Evolutionary conservation across 2,329 filamentous ascomycete species (phyloP).

Genomic region (Fusarium piperis): DNA sequence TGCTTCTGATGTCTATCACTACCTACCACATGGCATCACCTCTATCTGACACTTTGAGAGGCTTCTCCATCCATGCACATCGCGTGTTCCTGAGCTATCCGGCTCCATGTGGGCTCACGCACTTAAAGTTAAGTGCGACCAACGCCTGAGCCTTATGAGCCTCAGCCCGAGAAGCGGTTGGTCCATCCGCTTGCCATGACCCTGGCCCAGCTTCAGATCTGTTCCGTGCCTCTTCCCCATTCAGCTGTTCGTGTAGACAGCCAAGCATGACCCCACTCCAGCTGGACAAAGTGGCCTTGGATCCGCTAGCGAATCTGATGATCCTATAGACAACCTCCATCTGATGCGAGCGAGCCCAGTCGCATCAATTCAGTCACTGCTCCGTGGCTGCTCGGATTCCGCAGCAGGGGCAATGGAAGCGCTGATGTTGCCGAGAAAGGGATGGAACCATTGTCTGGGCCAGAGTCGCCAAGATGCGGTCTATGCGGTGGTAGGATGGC

Average conservation of each 20-base stretch:
- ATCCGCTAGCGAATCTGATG: slow-evolving; percentile 7
- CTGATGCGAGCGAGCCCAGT: neutral
- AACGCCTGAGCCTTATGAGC: neutral
- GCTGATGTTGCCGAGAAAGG: neutral
- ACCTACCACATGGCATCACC: neutral
- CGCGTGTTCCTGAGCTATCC: neutral
- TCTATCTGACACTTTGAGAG: neutral
- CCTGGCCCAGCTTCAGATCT: slow-evolving; percentile 1
- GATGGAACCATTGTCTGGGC: slow-evolving; percentile 7
- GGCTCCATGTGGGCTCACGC: neutral
- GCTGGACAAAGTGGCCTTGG: slow-evolving; percentile 3
- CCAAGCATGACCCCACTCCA: neutral
- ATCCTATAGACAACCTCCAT: slow-evolving; percentile 25
- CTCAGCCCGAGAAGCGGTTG: neutral
- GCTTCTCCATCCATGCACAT: neutral
- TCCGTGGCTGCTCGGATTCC: neutral
- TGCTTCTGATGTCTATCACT: neutral
- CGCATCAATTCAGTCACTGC: neutral
- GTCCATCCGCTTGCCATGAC: neutral
- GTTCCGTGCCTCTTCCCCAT: neutral
- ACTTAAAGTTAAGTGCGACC: neutral
- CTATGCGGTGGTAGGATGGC: slow-evolving; percentile 4
- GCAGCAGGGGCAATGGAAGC: slow-evolving; percentile 4
- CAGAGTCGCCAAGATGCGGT: slow-evolving; percentile 4
- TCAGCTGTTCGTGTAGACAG: neutral